phyloP scores from a whole-genome alignment of 805 yeast species.

The Lipomyces yamadae region DNA sequence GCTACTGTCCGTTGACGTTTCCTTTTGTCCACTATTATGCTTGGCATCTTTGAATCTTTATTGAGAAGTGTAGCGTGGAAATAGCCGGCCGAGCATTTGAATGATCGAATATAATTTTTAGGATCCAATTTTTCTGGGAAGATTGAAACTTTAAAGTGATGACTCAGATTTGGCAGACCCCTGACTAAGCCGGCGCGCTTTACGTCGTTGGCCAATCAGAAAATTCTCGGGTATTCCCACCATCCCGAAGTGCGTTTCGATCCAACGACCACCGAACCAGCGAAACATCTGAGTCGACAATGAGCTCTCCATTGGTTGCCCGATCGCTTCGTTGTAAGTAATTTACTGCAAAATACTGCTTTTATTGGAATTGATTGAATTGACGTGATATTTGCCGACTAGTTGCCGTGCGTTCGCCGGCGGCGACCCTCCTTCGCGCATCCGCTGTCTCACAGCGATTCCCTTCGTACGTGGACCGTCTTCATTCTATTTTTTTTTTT shows the following conservation, averaged over 20 bases:
- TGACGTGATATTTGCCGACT: background rate
- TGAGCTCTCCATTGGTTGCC: conserved; percentile 32
- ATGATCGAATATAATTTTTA: background rate
- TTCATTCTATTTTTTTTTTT: background rate
- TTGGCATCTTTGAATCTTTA: conserved; percentile 14
- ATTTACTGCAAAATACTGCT: background rate
- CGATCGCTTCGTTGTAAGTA: conserved; percentile 34
- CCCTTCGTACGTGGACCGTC: conserved; percentile 31
- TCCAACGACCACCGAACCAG: background rate
- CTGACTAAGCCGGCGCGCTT: background rate
- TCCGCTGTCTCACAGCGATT: conserved; percentile 24
- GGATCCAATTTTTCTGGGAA: background rate
- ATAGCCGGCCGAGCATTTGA: background rate
- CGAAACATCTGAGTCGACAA: conserved; percentile 16
- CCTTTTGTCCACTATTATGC: conserved; percentile 11
- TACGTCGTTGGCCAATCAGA: background rate
- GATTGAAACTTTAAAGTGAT: background rate
- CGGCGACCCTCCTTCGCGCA: conserved; percentile 26
- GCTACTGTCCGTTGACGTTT: conserved; percentile 1
- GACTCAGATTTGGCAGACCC: background rate
- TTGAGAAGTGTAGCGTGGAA: background rate
- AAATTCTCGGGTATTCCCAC: conserved; percentile 7
- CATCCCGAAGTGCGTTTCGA: background rate
- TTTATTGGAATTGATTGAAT: conserved; percentile 9
- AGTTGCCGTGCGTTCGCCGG: conserved; percentile 33